Evolutionary conservation across 208 protist species (phyloP).

Genomic region (Sergeia podlipaevii): DNA sequence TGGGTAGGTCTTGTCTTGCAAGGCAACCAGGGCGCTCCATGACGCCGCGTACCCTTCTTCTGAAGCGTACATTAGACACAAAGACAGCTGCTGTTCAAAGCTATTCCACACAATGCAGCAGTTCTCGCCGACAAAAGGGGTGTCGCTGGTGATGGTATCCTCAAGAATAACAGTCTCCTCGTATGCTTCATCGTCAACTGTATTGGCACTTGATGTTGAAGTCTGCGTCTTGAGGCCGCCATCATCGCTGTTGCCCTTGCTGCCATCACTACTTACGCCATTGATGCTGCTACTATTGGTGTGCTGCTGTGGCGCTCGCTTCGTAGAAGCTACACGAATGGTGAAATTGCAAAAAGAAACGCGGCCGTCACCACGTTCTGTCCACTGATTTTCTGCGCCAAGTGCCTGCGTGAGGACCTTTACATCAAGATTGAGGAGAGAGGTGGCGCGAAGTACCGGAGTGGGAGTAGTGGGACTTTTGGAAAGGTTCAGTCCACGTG

Average conservation of each 20-base stretch:
- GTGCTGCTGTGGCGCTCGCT: neutral
- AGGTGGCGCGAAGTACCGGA: constrained; percentile 1
- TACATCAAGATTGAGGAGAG: constrained; percentile 65
- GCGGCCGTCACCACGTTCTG: constrained; percentile 47
- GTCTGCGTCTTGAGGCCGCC: neutral
- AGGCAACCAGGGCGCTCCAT: constrained; percentile 65
- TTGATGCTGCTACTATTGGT: neutral
- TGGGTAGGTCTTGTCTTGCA: constrained; percentile 74
- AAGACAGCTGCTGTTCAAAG: constrained; percentile 61
- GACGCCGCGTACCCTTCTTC: constrained; percentile 68
- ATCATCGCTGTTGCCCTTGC: neutral
- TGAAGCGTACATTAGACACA: constrained; percentile 78
- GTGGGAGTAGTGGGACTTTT: neutral
- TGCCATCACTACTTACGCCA: neutral
- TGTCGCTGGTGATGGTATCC: constrained; percentile 71
- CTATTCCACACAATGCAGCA: constrained; percentile 88
- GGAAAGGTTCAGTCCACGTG: neutral
- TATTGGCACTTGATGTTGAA: neutral
- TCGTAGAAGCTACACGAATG: constrained; percentile 41
- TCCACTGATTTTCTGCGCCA: constrained; percentile 71
- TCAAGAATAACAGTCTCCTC: constrained; percentile 45
- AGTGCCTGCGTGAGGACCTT: constrained; percentile 70
- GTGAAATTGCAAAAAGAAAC: constrained; percentile 61
- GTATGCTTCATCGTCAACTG: constrained; percentile 17
- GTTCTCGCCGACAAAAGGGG: constrained; percentile 80